Conservation (phyloP, 371 early-diverging fungal genomes). For the Mortierella sp. region DNA sequence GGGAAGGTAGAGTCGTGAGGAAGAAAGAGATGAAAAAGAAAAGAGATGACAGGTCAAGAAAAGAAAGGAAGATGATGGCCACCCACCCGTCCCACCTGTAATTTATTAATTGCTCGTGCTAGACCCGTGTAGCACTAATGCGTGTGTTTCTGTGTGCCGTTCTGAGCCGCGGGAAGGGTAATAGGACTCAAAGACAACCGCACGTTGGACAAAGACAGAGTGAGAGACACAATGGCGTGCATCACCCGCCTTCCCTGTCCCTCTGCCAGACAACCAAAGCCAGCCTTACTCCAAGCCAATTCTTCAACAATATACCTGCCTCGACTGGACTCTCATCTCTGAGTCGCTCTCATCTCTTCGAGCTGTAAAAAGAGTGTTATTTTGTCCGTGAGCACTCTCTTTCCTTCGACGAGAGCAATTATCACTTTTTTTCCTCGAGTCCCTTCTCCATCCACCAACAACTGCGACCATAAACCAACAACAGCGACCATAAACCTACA, state of each 20-base stretch:
- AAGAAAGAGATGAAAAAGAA: slow-evolving; percentile 11
- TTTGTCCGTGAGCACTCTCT: slow-evolving; percentile 21
- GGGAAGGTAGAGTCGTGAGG: slow-evolving; percentile 9
- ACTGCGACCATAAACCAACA: background rate
- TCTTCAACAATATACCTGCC: too few relatives aligned
- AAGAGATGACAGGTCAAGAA: slow-evolving; percentile 12
- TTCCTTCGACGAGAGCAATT: slow-evolving; percentile 14
- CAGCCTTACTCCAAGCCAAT: too few relatives aligned
- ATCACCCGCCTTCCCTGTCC: background rate
- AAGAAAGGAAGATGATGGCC: slow-evolving; percentile 9
- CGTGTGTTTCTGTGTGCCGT: background rate
- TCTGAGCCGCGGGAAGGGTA: background rate
- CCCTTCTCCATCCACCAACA: background rate
- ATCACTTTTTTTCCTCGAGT: background rate
- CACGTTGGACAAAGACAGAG: background rate
- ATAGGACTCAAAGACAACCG: background rate
- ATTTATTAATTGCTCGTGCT: background rate
- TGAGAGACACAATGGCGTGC: background rate
- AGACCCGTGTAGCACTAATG: slow-evolving; percentile 4
- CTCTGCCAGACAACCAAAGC: background rate
- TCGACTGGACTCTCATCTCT: slow-evolving; percentile 5
- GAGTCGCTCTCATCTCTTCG: background rate
- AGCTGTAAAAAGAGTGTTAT: background rate
- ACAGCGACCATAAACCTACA: background rate
- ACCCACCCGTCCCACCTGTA: background rate